Evolutionary conservation across 768 basidiomycete species (phyloP).

Genomic region (Sporobolomyces phaffii): DNA sequence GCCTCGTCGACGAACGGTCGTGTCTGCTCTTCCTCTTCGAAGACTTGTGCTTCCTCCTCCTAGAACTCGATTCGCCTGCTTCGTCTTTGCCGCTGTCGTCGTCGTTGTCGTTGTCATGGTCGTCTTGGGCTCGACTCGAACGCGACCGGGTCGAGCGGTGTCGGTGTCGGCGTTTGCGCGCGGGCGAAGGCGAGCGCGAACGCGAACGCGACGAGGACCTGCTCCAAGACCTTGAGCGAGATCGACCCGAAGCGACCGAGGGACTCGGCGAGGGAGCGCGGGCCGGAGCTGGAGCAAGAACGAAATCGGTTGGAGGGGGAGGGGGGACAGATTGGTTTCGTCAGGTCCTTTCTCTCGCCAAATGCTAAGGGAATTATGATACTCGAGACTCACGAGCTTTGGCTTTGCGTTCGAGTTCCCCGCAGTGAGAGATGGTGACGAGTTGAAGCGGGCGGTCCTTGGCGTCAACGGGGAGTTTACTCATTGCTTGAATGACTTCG

Average conservation of each 20-base stretch:
- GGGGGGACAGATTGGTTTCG: too few relatives aligned
- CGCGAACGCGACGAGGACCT: slow-evolving; percentile 1
- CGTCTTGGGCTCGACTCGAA: too few relatives aligned
- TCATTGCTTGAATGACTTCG: slow-evolving; percentile 56
- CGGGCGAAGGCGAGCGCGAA: slow-evolving; percentile 26
- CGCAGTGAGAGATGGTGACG: slow-evolving; percentile 67
- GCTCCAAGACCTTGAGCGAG: slow-evolving; percentile 11
- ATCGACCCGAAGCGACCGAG: slow-evolving; percentile 11
- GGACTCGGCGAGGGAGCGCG: slow-evolving; percentile 19
- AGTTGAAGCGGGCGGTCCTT: slow-evolving; percentile 67
- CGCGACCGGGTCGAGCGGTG: slow-evolving; percentile 1
- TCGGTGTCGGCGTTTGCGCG: slow-evolving; percentile 17
- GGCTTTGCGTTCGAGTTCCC: slow-evolving; percentile 58
- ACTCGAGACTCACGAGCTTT: neutral
- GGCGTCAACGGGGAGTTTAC: slow-evolving; percentile 62
- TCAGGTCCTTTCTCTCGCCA: too few relatives aligned
- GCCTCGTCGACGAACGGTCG: slow-evolving; percentile 18
- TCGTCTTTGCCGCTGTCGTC: too few relatives aligned
- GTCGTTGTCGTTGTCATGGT: too few relatives aligned
- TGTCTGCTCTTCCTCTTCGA: slow-evolving; percentile 23
- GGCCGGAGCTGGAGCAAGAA: slow-evolving; percentile 2
- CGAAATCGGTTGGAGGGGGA: too few relatives aligned
- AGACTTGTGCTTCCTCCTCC: neutral
- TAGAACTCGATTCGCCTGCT: slow-evolving; percentile 3
- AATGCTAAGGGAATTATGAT: too few relatives aligned